Evolutionary conservation across 1,284 basidiomycete species (phyloP), one percentile per base, ranked within the genome.

Genomic region (Austroboletus novae-zelandiae): DNA sequence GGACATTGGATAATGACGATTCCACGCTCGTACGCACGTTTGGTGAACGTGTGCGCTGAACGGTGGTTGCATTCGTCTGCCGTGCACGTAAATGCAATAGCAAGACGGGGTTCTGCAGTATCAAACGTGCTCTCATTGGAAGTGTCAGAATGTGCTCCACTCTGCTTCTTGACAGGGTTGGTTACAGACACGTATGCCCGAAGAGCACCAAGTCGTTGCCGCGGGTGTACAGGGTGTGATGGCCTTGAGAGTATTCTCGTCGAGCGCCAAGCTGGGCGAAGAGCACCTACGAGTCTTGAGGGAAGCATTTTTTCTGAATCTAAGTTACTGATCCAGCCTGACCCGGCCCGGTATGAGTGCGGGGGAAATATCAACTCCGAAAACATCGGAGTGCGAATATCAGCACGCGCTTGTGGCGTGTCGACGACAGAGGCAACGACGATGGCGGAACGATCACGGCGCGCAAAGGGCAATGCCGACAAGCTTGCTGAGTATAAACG

Each of bases 1-100:
- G 95, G 94, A 71, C 96, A 98, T 65, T 96, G 83, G 0, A 98
- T 83, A 30, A 99, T 75, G 1, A 98, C 95, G 48, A 98, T 89
- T 0, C 96, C 96, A 43, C 79, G 82, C 61, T 88, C 80, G 69
- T 98, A 99, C 27, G 90, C 83, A 32, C 83, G 78, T 65, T 85
- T 89, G 10, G 89, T 81, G 65, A 98, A 98, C 56, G 91, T 81
- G 62, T 98, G 96, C 10, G 91, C 85, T 9, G 90, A 94, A 3
- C 95, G 84, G 57, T 89, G 84, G 5, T 78, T 78, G 62, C 95
- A 98, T 1, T 78, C 78, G 15, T 76, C 61, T 2, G 83, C 93
- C 0, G 91, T 93, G 68, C 94, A 97, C 7, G 94, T 97, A 62
- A 96, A 94, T 1, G 90, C 92, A 49, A 95, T 72, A 5, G 83